phyloP scores from a whole-genome alignment of 192 early-diverging fungal genomes.

The Backusella luteola region DNA sequence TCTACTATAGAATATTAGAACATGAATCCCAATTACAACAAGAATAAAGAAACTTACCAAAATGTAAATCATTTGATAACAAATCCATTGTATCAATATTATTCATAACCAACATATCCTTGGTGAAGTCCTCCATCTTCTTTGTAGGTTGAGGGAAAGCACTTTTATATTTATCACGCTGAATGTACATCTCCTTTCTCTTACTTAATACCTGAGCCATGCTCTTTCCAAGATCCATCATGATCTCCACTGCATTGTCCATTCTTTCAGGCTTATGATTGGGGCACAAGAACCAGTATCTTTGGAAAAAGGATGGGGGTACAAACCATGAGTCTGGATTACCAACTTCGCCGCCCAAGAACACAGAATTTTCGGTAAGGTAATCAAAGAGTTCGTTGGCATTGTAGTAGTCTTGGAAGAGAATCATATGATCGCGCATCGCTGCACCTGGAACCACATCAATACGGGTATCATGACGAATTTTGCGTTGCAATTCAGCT shows the following conservation, averaged over 20 bases:
- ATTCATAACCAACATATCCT: not conserved
- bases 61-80: not conserved
- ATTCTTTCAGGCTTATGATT: constrained; percentile 26
- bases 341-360: constrained; percentile 29
- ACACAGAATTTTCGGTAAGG: constrained; percentile 8
- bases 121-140: not conserved
- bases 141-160: not conserved
- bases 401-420: constrained; percentile 29
- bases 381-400: constrained; percentile 26
- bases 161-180: not conserved
- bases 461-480: constrained; percentile 33
- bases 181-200: constrained; percentile 7
- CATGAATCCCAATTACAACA: not conserved
- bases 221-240: constrained; percentile 11
- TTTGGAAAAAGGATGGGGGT: constrained; percentile 24
- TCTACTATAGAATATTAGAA: not conserved
- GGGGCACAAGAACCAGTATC: constrained; percentile 32
- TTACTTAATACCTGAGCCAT: constrained; percentile 1
- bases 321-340: constrained; percentile 33
- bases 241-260: constrained; percentile 28
- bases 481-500: constrained; percentile 32
- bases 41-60: not conserved
- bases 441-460: constrained; percentile 26
- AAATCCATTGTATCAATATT: constrained; percentile 1
- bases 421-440: constrained; percentile 33